Evolutionary conservation across 192 early-diverging fungal genomes (phyloP).

Genomic region (Hyaloraphidium curvatum): DNA sequence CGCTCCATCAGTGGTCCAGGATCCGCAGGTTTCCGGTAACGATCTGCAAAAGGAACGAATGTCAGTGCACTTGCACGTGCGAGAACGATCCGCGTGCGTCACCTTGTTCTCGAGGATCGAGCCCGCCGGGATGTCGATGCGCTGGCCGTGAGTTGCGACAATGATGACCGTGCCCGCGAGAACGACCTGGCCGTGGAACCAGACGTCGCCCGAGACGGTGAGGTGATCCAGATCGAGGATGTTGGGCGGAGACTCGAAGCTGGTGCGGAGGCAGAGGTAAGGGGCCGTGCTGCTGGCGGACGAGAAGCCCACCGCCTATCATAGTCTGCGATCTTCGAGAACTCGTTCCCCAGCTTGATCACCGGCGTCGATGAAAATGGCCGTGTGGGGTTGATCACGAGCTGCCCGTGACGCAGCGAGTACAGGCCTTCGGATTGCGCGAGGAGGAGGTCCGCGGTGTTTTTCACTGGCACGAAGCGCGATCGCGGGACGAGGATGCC

Average conservation of each 20-base stretch:
- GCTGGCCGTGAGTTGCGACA: slow-evolving; percentile 84
- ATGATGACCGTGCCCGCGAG: slow-evolving; percentile 99
- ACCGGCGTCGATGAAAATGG: slow-evolving; percentile 84
- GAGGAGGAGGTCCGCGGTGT: slow-evolving; percentile 88
- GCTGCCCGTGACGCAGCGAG: slow-evolving; percentile 76
- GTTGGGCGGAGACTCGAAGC: slow-evolving; percentile 85
- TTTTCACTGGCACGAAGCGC: slow-evolving; percentile 97
- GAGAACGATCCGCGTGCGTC: no score
- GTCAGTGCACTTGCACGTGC: no score
- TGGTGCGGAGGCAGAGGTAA: no score
- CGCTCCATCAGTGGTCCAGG: no score
- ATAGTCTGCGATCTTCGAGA: no score
- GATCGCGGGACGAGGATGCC: slow-evolving; percentile 92
- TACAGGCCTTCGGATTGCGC: slow-evolving; percentile 94
- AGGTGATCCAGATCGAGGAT: slow-evolving; percentile 95
- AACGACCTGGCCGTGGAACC: no score
- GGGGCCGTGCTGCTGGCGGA: no score
- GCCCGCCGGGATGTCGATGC: slow-evolving; percentile 91
- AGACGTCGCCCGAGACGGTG: slow-evolving; percentile 95
- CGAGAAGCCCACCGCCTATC: no score
- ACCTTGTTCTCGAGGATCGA: slow-evolving; percentile 96
- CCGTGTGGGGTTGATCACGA: slow-evolving; percentile 80
- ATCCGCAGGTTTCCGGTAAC: slow-evolving; percentile 91
- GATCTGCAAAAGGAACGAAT: no score
- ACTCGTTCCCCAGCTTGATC: slow-evolving; percentile 93